Percentiles rank a stretch among this genome's conserved stretches.
Evolutionary conservation across 306 rosid genomes (phyloP).

Genomic region (Morella rubra): DNA sequence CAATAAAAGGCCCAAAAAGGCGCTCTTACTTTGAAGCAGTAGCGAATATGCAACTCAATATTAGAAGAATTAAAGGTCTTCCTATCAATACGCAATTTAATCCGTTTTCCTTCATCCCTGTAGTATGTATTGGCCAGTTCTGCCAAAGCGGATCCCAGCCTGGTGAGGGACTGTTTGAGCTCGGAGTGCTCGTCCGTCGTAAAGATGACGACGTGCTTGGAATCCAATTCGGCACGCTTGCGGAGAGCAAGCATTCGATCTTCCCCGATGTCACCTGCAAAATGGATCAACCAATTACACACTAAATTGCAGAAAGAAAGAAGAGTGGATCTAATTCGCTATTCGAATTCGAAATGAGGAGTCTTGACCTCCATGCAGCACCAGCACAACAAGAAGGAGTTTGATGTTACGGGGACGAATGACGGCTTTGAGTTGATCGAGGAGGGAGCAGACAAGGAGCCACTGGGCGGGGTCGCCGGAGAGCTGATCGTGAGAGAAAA

Average conservation of each 20-base stretch:
- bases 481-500: conserved; percentile 59
- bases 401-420: conserved; percentile 68
- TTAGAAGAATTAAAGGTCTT: conserved; percentile 46
- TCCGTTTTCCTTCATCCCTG: conserved; percentile 82
- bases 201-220: conserved; percentile 58
- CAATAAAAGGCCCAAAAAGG: neutral
- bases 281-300: neutral
- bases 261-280: conserved; percentile 72
- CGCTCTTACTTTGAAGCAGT: conserved; percentile 78
- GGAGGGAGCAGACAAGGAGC: conserved; percentile 89
- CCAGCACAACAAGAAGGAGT: conserved; percentile 59
- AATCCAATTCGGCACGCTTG: conserved; percentile 88
- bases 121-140: conserved; percentile 68
- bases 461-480: conserved; percentile 83
- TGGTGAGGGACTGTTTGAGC: conserved; percentile 55
- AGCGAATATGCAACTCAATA: conserved; percentile 72
- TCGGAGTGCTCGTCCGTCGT: conserved; percentile 57
- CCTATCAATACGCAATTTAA: conserved; percentile 76
- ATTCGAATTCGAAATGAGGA: conserved; percentile 29
- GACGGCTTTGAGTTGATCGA: conserved; percentile 67
- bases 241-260: conserved; percentile 85
- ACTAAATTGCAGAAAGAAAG: neutral
- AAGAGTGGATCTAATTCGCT: neutral
- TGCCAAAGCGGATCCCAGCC: conserved; percentile 63
- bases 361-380: neutral